These are phyloP conservation scores for Actinomucor elegans DNA, from an alignment of 371 early-diverging fungal genomes.

Conservation along the genomic window DNA sequence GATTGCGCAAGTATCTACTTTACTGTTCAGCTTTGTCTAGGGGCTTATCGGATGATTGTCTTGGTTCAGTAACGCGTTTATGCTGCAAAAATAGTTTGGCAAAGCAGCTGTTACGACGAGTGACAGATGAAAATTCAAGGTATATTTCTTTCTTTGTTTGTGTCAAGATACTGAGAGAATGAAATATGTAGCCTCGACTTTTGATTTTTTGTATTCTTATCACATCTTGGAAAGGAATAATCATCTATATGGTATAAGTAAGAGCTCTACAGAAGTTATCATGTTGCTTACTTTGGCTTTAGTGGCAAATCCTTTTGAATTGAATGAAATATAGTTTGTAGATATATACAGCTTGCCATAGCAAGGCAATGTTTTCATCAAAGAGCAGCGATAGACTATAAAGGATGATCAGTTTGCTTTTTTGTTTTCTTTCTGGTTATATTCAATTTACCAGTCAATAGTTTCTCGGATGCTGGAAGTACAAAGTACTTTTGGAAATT, in stretches of 20 bases:
- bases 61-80: slow-evolving; percentile 10
- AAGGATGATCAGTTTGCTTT: not conserved
- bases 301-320: slow-evolving; percentile 61
- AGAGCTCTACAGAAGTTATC: not conserved
- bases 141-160: slow-evolving; percentile 33
- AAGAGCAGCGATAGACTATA: slow-evolving; percentile 47
- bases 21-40: slow-evolving; percentile 21
- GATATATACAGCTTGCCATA: slow-evolving; percentile 74
- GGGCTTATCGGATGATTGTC: too few species aligned
- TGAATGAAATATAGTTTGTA: slow-evolving; percentile 63
- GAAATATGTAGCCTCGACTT: slow-evolving; percentile 37
- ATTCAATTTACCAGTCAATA: slow-evolving; percentile 46
- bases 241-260: slow-evolving; percentile 22
- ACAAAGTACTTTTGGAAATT: slow-evolving; percentile 62
- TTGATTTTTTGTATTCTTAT: slow-evolving; percentile 40
- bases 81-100: slow-evolving; percentile 37
- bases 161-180: slow-evolving; percentile 17
- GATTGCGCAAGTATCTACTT: too few species aligned
- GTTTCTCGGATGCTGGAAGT: slow-evolving; percentile 57
- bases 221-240: slow-evolving; percentile 45
- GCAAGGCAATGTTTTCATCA: slow-evolving; percentile 50
- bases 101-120: slow-evolving; percentile 46
- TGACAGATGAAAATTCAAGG: slow-evolving; percentile 42
- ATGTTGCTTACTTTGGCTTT: slow-evolving; percentile 50
- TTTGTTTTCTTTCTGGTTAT: not conserved